Evolutionary conservation across 2,329 filamentous ascomycete species (phyloP), one percentile per base, ranked within the genome.

Genomic region (Neospermospora avenae): DNA sequence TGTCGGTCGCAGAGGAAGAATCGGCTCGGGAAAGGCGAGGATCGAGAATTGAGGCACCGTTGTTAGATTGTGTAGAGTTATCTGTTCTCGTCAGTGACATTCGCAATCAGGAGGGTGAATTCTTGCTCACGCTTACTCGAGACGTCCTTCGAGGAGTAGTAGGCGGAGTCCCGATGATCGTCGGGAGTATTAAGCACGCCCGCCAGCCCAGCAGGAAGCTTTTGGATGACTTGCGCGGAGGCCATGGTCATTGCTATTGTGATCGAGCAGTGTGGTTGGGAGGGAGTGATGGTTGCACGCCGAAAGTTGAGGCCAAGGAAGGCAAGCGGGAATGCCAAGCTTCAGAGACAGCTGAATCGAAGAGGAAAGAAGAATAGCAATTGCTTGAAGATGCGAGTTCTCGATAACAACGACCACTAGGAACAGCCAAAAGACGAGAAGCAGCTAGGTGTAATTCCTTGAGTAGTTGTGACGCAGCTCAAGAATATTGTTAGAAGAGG

Each of bases 131-230:
- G 80, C 71, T 82, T 82, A 71, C 78, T 81, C 10, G 77, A 74
- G 70, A 80, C 77, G 18, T 69, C 70, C 41, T 66, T 64, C 18
- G 54, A 65, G 10, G 80, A 82, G 61, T 76, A 81, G 66, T 82
- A 82, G 8, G 80, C 80, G 51, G 80, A 82, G 66, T 82, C 80
- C 58, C 80, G 75, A 63, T 81, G 75, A 25, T 80, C 77, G 49
- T 82, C 79, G 5, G 78, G 76, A 25, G 76, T 73, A 67, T 83
- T 82, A 37, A 83, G 71, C 5, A 83, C 78, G n/a, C 77, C 78
- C 14, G 79, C 79, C 62, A 83, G 71, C 46, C 78, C 80, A 14
- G 76, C 74, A 48, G 80, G 79, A 31, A 69, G 62, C 54, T 67
- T 68, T 42, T 65, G 63, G 10, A 58, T 49, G 25, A 41, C 48